Base-by-base conservation (phyloP, 805 yeast species). In the Zygosaccharomyces siamensis region DNA sequence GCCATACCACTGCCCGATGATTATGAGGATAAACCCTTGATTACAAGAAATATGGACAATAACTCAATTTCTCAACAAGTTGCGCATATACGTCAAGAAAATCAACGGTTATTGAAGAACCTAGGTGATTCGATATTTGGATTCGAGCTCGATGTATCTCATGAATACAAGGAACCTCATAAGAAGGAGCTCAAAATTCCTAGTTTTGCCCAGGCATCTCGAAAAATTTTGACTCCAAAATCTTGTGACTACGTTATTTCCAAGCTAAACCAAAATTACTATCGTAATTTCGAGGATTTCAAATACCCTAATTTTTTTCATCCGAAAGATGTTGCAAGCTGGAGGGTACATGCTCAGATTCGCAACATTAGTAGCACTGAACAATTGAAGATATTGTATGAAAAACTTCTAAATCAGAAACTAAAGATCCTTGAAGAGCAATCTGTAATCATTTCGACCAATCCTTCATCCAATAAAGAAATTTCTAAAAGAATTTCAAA, bases 221-320 rank as follows among this genome's bases (percentile, higher is more conserved):
- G 60, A 5, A 42, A 32, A 2, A 39, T 48, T 8, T 33, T 51
- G 37, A 47, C 46, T 81, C 60, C 73, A 68, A 55, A 62, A 72
- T 28, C 78, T 82, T 26, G 58, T 80, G 49, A 64, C 67, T 24
- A 63, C 81, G 12, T 74, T 80, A 70, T 62, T 65, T 24, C 63
- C 61, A 24, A 33, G 74, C 4, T 57, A 75, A 51, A 69, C 11
- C 47, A 52, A 23, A 39, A 56, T 20, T 61, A 54, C 39, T 62
- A 62, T 41, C 47, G 40, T 7, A 43, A 51, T 7, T 37, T 47
- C 4, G 24, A 31, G 7, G 42, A 43, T 7, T 58, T 57, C 61
- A 58, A 23, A 39, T 55, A 48, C 21, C 63, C 60, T 24, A 56
- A 47, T 39, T 66, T 66, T 52, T 62, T 59, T 60, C 69, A 46